These are phyloP conservation scores for Solanum stenotomum DNA, from an alignment of 257 asterid species.

Conservation along the genomic window DNA sequence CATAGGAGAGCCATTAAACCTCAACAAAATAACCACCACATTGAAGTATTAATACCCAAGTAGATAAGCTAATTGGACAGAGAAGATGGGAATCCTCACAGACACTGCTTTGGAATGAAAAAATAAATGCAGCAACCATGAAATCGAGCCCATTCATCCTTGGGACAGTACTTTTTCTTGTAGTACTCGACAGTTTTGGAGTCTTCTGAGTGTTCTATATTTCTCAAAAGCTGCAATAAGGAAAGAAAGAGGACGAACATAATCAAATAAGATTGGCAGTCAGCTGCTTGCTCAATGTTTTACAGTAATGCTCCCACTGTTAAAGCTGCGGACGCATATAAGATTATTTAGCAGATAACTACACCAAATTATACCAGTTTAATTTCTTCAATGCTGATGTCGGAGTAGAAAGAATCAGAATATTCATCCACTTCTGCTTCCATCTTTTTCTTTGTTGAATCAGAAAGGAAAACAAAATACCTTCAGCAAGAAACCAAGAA, in stretches of 20 bases:
- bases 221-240: constrained; percentile 51
- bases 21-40: constrained; percentile 3
- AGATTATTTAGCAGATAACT: not conserved
- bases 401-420: constrained; percentile 68
- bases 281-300: not conserved
- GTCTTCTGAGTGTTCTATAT: constrained; percentile 30
- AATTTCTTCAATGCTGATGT: constrained; percentile 49
- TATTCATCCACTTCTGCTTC: constrained; percentile 79
- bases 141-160: constrained; percentile 75
- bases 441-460: constrained; percentile 55
- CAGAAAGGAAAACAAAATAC: constrained; percentile 77
- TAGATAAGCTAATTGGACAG: not conserved
- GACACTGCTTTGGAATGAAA: constrained; percentile 34
- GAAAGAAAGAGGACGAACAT: not conserved
- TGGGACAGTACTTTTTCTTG: constrained; percentile 68
- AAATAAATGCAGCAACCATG: constrained; percentile 73
- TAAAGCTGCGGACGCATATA: not conserved
- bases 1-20: constrained; percentile 8
- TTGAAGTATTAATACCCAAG: not conserved
- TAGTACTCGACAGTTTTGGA: constrained; percentile 40
- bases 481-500: constrained; percentile 23
- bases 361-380: constrained; percentile 69
- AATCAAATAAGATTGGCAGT: not conserved
- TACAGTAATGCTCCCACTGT: not conserved
- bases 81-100: constrained; percentile 32